Conservation (phyloP, 768 basidiomycete species). For the Tulasnella sp. region DNA sequence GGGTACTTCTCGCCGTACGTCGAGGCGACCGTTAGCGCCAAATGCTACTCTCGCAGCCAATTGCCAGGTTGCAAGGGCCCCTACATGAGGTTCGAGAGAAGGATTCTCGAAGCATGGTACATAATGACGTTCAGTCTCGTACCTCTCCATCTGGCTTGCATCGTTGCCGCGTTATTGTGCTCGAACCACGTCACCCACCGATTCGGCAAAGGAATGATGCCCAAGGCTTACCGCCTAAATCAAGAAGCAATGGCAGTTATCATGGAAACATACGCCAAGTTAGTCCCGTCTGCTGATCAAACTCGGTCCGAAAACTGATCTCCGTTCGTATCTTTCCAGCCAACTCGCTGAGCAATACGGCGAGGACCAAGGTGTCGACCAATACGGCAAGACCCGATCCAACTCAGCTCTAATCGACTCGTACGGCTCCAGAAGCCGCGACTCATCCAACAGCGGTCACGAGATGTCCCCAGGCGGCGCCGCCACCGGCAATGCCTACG, state of each 20-base stretch:
- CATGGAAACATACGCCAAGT: conserved; percentile 85
- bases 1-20: conserved; percentile 77
- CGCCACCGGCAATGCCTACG: not conserved
- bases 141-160: conserved; percentile 61
- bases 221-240: conserved; percentile 73
- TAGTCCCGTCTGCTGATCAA: conserved; percentile 23
- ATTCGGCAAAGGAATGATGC: conserved; percentile 86
- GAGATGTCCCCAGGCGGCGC: not conserved
- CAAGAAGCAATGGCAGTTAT: conserved; percentile 72
- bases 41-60: conserved; percentile 67
- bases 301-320: not conserved
- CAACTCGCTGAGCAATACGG: conserved; percentile 74
- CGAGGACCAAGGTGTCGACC: conserved; percentile 38
- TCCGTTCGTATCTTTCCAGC: conserved; percentile 37
- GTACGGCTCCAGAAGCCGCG: conserved; percentile 7
- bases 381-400: conserved; percentile 2
- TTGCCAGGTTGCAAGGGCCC: conserved; percentile 69
- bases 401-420: conserved; percentile 4
- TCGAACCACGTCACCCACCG: conserved; percentile 82
- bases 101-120: conserved; percentile 49
- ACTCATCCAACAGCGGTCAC: conserved; percentile 21
- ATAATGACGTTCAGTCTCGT: conserved; percentile 60
- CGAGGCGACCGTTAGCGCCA: conserved; percentile 68
- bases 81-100: conserved; percentile 48
- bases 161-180: conserved; percentile 61